Evolutionary conservation across 1,139 yeast genomes (phyloP), one percentile per base, ranked within the genome.

Genomic region (Candida tropicalis): DNA sequence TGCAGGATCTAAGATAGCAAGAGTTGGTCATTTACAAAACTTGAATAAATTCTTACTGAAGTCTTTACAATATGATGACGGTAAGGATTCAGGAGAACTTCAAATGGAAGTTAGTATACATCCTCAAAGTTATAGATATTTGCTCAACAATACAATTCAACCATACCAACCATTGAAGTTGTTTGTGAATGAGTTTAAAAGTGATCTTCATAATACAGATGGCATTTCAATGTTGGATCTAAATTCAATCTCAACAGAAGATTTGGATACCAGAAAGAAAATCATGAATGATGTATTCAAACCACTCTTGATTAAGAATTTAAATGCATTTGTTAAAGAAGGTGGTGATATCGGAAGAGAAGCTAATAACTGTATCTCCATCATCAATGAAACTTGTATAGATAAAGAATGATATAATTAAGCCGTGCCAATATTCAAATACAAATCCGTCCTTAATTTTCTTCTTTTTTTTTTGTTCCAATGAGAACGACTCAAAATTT

Each of bases 331-430:
- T 35, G 60, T 79, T 8, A 82, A 81, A 53, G 96, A 87, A 54
- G 91, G 90, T 8, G 95, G 95, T 3, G 90, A 84, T 47, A 68
- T 77, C 10, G 93, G 90, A 3, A 76, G 83, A 48, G 73, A 72
- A 39, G 84, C 88, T 9, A 73, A 73, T 41, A 54, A 59, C 6
- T 63, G 70, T 45, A 42, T 65, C 31, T 31, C 22, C 6, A 26
- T 39, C 16, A 32, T 39, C 20, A 33, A 32, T 15, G 26, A 32
- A 24, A 27, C 38, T 3, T 39, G 38, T 34, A 25, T 20, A 17
- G 29, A 33, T 10, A 12, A 35, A 16, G 27, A 35, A 18, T 18
- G 24, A 35, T 17, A 17, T 15, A 22, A 6, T 20, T 20, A 6
- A n/a, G n/a, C n/a, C n/a, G 11, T 7, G 11, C 8, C 16, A 6